Evolutionary conservation across 352 stramenopile species (phyloP).

Genomic region (Phytophthora pistaciae): DNA sequence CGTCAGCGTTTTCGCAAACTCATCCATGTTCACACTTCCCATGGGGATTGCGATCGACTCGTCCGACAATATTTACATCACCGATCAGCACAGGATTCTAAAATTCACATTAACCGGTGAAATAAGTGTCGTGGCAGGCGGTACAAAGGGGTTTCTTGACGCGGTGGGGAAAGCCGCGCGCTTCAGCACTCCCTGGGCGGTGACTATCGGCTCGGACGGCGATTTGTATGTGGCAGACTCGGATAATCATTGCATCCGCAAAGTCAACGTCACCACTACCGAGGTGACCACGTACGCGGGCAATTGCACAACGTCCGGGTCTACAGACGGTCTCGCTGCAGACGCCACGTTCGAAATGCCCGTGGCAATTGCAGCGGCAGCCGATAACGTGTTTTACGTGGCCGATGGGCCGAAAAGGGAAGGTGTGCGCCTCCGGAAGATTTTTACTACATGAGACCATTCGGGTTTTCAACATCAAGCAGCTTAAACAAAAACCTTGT

Average conservation of each 20-base stretch:
- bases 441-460: neutral
- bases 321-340: neutral
- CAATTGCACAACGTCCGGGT: neutral
- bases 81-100: neutral
- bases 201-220: constrained; percentile 1
- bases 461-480: too few relatives aligned
- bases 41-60: neutral
- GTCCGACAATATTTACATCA: neutral
- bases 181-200: neutral
- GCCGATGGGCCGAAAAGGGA: neutral
- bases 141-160: neutral
- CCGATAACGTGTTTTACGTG: neutral
- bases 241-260: neutral
- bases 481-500: too few relatives aligned
- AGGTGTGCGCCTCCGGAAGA: neutral
- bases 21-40: neutral
- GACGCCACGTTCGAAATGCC: neutral
- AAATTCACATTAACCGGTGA: neutral
- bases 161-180: neutral
- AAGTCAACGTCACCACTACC: neutral
- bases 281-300: constrained; percentile 2
- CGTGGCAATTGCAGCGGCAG: neutral
- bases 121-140: neutral
- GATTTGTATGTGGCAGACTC: neutral
- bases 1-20: neutral